Conservation (phyloP, 345 rosid genomes). For the Arabidopsis thaliana region DNA sequence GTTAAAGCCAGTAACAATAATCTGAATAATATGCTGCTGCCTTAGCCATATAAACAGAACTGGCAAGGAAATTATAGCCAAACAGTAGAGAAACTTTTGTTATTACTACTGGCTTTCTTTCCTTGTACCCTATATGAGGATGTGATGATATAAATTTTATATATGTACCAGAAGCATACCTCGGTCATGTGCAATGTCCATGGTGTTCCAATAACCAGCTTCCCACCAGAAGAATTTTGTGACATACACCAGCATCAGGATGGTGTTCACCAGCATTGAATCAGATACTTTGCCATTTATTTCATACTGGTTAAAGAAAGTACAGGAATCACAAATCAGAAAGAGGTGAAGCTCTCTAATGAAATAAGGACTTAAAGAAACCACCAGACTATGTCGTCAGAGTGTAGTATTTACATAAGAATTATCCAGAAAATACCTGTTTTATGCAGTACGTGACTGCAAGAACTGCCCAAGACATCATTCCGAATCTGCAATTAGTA, state of each 20-base stretch:
- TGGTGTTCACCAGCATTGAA: constrained; percentile 94
- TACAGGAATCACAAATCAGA: constrained; percentile 23
- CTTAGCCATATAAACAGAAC: constrained; percentile 11
- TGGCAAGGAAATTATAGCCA: not conserved
- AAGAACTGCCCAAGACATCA: constrained; percentile 99
- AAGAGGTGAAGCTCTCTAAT: constrained; percentile 14
- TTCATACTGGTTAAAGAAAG: constrained; percentile 70
- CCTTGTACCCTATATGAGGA: not conserved
- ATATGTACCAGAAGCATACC: constrained; percentile 55
- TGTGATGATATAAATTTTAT: constrained; percentile 4
- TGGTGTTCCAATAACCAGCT: constrained; percentile 97
- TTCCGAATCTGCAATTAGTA: constrained; percentile 97
- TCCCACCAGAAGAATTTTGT: constrained; percentile 99
- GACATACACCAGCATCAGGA: constrained; percentile 84
- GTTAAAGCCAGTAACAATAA: constrained; percentile 10
- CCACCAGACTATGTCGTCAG: constrained; percentile 11
- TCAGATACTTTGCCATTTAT: constrained; percentile 77
- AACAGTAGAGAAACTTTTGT: constrained; percentile 7
- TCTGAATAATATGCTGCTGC: not conserved
- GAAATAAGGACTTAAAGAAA: constrained; percentile 14
- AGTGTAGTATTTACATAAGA: constrained; percentile 2
- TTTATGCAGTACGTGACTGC: constrained; percentile 97
- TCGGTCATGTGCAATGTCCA: constrained; percentile 99
- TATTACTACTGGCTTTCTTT: not conserved
- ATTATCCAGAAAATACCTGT: constrained; percentile 61